These are phyloP conservation scores for Claviceps humidiphila DNA, from an alignment of 2,329 filamentous ascomycete species.

Conservation along the genomic window DNA sequence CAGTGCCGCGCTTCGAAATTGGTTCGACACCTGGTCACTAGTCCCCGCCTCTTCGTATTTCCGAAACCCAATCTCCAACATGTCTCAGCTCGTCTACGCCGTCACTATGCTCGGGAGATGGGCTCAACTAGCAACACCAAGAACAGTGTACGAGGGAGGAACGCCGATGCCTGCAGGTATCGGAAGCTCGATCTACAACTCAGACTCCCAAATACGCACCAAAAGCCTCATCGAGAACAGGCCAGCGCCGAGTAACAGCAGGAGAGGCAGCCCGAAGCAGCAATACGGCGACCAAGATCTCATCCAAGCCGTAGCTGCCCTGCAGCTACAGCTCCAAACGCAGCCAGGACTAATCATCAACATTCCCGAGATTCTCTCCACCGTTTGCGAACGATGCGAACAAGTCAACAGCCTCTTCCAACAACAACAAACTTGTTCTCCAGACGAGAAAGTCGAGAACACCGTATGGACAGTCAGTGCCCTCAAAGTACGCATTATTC, in stretches of 20 bases:
- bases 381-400: conserved; percentile 29
- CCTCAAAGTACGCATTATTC: conserved; percentile 32
- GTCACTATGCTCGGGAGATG: conserved; percentile 37
- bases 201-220: conserved; percentile 12
- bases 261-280: conserved; percentile 1
- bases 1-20: conserved; percentile 31
- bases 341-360: conserved; percentile 33
- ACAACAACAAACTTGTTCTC: conserved; percentile 15
- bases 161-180: conserved; percentile 15
- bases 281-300: conserved; percentile 22
- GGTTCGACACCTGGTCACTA: conserved; percentile 35
- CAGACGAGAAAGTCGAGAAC: conserved; percentile 24
- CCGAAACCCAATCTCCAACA: conserved; percentile 31
- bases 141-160: conserved; percentile 14
- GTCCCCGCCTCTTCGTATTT: conserved; percentile 30
- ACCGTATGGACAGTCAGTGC: conserved; percentile 36
- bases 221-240: conserved; percentile 5
- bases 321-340: conserved; percentile 27
- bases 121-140: conserved; percentile 31
- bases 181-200: conserved; percentile 11
- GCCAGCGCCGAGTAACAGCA: not conserved
- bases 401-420: conserved; percentile 26
- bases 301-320: conserved; percentile 24
- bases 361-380: conserved; percentile 27
- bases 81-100: conserved; percentile 35